phyloP scores from a whole-genome alignment of 768 basidiomycete genomes.

The Mycena leptocephala region DNA sequence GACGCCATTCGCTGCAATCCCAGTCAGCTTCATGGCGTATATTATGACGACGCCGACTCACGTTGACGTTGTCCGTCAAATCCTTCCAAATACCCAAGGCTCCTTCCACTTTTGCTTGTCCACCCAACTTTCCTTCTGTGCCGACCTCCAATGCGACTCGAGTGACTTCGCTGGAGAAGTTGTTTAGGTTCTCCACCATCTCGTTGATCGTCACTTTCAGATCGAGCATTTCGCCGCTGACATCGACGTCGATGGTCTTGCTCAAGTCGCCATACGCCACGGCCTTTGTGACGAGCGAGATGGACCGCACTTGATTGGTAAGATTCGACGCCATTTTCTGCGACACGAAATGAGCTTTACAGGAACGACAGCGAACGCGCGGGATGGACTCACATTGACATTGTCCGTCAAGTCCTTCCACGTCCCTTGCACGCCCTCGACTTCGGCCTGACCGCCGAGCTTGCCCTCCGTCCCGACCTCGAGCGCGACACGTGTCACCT shows the following conservation, averaged over 20 bases:
- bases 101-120: slow-evolving; percentile 90
- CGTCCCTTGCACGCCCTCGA: slow-evolving; percentile 34
- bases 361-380: too few species aligned
- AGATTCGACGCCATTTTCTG: slow-evolving; percentile 40
- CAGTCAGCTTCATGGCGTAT: neutral
- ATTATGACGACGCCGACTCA: neutral
- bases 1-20: slow-evolving; percentile 88
- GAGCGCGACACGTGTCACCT: slow-evolving; percentile 33
- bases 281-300: slow-evolving; percentile 32
- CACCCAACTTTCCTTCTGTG: slow-evolving; percentile 92
- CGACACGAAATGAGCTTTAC: neutral
- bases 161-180: slow-evolving; percentile 79
- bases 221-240: slow-evolving; percentile 32
- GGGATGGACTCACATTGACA: slow-evolving; percentile 20
- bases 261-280: slow-evolving; percentile 31
- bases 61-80: slow-evolving; percentile 79
- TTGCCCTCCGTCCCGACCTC: slow-evolving; percentile 34
- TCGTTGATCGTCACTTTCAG: slow-evolving; percentile 36
- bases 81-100: slow-evolving; percentile 95
- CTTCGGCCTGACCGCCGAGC: slow-evolving; percentile 34
- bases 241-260: slow-evolving; percentile 31
- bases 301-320: slow-evolving; percentile 48
- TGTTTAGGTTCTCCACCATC: slow-evolving; percentile 47
- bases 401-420: slow-evolving; percentile 44
- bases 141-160: slow-evolving; percentile 90